Percentiles rank a stretch among this genome's conserved stretches.
Evolutionary conservation across 441 rosid species (phyloP).

Genomic region (Jatropha podagrica): DNA sequence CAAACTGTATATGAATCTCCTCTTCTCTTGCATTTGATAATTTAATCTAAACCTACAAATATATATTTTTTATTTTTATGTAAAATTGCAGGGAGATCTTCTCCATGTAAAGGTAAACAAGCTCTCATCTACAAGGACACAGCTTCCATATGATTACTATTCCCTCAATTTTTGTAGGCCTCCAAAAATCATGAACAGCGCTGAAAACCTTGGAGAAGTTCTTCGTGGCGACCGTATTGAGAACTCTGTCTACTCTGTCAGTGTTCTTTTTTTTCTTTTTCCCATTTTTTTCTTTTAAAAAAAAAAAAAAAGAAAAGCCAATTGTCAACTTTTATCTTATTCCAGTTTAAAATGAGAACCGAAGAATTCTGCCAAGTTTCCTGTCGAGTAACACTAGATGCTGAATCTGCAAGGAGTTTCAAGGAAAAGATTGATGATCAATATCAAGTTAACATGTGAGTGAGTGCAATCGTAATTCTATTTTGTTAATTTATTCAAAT

Average conservation of each 20-base stretch:
- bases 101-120: conserved; percentile 81
- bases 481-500: not conserved
- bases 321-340: not conserved
- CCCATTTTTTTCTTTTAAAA: not conserved
- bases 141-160: conserved; percentile 85
- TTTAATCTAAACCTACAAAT: too few species aligned
- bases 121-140: conserved; percentile 80
- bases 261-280: conserved; percentile 16
- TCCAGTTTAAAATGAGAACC: conserved; percentile 69
- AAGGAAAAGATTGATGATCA: conserved; percentile 86
- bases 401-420: conserved; percentile 60
- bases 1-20: not conserved
- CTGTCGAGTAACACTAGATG: conserved; percentile 48
- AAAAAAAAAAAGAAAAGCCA: not conserved
- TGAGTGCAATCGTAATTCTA: not conserved
- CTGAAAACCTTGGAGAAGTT: conserved; percentile 91
- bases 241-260: conserved; percentile 77
- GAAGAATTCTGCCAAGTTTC: conserved; percentile 64
- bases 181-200: conserved; percentile 54
- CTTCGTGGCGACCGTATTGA: conserved; percentile 90
- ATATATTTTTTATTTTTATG: too few species aligned
- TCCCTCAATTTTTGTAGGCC: conserved; percentile 71
- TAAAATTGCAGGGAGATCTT: conserved; percentile 43
- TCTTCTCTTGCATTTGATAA: too few species aligned
- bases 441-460: conserved; percentile 74